Base-by-base conservation (phyloP, 169 alveolate species). In the Theileria parva region DNA sequence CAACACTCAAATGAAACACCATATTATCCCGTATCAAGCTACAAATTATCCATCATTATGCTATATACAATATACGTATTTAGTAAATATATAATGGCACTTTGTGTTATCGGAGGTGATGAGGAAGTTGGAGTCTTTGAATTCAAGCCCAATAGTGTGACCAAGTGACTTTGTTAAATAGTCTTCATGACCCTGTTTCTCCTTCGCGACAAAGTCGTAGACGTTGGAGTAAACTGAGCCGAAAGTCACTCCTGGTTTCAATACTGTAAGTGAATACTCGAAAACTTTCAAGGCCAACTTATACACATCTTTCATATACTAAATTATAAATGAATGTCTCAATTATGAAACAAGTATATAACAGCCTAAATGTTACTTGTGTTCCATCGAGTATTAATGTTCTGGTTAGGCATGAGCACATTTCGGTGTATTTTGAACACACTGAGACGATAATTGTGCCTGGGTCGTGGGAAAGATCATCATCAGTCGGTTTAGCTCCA, bases 101-200 rank as follows among this genome's bases (percentile, higher is more conserved):
- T 63, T 57, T 86, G 72, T 68, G 59, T 81, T 81, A 6, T 77
- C 67, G 30, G 74, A 48, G 1, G 76, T 72, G 6, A 81, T 60
- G 37, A 73, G 76, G 66, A 77, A 83, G 7, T 83, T 60, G 19
- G 80, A 68, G 44, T 93, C 95, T 48, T 92, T 84, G 88, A 93
- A 94, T 73, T 94, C 97, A 34, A 94, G 63, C n/a, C 97, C 97
- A 25, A 94, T 91, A 9, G 93, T 79, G 67, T 93, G 97, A 0
- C 97, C 97, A 25, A 92, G 53, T 32, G 86, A 84, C 79, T 88
- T 94, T 15, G 91, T 92, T 74, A 94, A 69, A 70, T 93, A 89
- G 25, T 79, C 67, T 64, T 80, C 92, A n/a, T 74, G 65, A 8
- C 81, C 84, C n/a, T 68, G 74, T 51, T 70, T 77, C 60, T 91